phyloP scores from a whole-genome alignment of 2,329 filamentous ascomycete species.

The Coniella vitis region DNA sequence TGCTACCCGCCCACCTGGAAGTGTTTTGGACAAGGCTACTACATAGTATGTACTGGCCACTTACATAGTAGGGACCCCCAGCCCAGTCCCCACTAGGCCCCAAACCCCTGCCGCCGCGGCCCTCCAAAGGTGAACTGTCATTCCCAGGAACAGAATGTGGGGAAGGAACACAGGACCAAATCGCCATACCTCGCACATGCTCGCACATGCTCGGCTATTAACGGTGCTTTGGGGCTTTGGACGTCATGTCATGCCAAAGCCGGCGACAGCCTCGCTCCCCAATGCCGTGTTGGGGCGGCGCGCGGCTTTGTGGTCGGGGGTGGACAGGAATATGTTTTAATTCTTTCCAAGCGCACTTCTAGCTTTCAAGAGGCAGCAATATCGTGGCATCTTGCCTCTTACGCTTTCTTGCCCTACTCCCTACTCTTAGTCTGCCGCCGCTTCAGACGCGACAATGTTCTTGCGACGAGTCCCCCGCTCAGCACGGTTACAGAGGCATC shows the following conservation, averaged over 20 bases:
- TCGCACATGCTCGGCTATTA: conserved; percentile 16
- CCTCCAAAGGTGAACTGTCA: not conserved
- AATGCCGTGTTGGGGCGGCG: not conserved
- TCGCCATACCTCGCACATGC: not conserved
- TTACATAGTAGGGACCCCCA: too few relatives aligned
- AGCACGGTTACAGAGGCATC: conserved; percentile 44
- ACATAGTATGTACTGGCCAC: too few relatives aligned
- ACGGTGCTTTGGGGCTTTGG: conserved; percentile 3
- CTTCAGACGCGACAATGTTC: conserved; percentile 38
- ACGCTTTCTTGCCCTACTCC: not conserved
- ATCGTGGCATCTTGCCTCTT: not conserved
- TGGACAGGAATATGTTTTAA: not conserved
- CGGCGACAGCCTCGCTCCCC: conserved; percentile 2
- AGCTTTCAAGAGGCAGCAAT: conserved; percentile 2
- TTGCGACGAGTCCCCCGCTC: conserved; percentile 44
- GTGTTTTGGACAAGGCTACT: not conserved
- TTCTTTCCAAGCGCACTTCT: not conserved
- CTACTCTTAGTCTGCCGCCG: not conserved
- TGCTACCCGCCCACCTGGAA: not conserved
- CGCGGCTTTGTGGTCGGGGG: not conserved
- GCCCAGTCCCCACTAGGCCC: not conserved
- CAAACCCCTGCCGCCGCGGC: not conserved
- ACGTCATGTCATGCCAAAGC: conserved; percentile 5
- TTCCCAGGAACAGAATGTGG: not conserved
- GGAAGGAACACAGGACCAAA: conserved; percentile 7